A percentile compares a stretch with the other conserved stretches of the same genome.
These are phyloP conservation scores for Exophiala lecanii-corni DNA, from an alignment of 2,329 filamentous ascomycete genomes.

Conservation along the genomic window DNA sequence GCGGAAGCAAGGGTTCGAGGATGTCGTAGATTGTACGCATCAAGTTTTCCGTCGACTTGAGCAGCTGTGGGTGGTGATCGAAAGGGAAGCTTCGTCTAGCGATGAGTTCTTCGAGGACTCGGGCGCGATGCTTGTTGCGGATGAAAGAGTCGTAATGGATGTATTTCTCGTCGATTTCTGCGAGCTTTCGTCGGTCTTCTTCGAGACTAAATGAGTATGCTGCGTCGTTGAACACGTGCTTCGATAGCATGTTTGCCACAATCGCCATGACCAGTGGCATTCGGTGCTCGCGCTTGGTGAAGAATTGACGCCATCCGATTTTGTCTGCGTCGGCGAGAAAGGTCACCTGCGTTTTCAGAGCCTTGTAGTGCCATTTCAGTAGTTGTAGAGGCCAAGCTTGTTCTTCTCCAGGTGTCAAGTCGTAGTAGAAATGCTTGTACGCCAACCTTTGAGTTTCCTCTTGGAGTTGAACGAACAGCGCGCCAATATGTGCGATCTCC, in stretches of 20 bases:
- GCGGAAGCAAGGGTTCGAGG: conserved; percentile 2
- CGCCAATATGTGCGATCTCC: conserved; percentile 14
- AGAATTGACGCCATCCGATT: conserved; percentile 22
- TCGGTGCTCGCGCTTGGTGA: conserved; percentile 19
- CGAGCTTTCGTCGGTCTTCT: conserved; percentile 6
- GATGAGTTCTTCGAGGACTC: conserved; percentile 5
- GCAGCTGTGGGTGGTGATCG: neutral
- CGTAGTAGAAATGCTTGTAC: conserved; percentile 15
- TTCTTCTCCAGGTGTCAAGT: conserved; percentile 11
- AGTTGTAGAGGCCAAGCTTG: conserved; percentile 19
- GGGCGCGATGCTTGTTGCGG: conserved; percentile 17
- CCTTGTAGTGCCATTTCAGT: conserved; percentile 6
- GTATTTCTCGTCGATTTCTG: conserved; percentile 18
- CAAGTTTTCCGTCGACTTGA: neutral
- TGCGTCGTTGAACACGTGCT: conserved; percentile 24
- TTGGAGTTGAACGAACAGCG: conserved; percentile 17
- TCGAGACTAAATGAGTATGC: conserved; percentile 9
- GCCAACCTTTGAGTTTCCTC: conserved; percentile 13
- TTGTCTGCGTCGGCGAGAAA: conserved; percentile 17
- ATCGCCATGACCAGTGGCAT: conserved; percentile 19
- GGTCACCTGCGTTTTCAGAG: conserved; percentile 8
- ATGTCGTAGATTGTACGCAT: neutral
- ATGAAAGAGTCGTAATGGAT: conserved; percentile 23
- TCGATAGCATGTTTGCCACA: conserved; percentile 18
- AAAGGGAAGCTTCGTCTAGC: conserved; percentile 1